phyloP scores from a whole-genome alignment of 2,329 filamentous ascomycete genomes.

The Colletotrichum limetticola region DNA sequence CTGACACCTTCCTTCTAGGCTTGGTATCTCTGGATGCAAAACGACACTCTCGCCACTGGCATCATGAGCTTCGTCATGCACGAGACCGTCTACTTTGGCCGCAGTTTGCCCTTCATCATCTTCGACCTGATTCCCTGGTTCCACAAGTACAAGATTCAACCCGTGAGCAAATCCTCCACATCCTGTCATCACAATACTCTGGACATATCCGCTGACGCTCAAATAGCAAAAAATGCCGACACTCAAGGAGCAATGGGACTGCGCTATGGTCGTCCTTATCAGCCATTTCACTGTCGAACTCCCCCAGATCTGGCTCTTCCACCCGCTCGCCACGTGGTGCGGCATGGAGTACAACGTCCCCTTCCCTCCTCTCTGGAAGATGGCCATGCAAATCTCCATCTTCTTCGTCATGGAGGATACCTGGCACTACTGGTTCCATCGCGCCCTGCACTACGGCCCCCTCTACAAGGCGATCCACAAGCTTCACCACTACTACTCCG shows the following conservation, averaged over 20 bases:
- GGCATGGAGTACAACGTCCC: constrained; percentile 90
- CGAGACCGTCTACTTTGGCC: constrained; percentile 93
- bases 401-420: constrained; percentile 97
- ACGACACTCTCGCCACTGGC: constrained; percentile 94
- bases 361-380: constrained; percentile 87
- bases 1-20: constrained; percentile 55
- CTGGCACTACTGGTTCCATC: constrained; percentile 99
- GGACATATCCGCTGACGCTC: background rate
- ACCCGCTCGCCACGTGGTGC: constrained; percentile 93
- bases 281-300: constrained; percentile 98
- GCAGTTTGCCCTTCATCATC: constrained; percentile 90
- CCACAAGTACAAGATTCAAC: constrained; percentile 94
- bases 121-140: constrained; percentile 90
- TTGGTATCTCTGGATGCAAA: constrained; percentile 98
- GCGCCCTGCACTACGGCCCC: constrained; percentile 90
- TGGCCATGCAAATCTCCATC: constrained; percentile 89
- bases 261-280: constrained; percentile 90
- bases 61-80: constrained; percentile 98
- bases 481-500: constrained; percentile 98
- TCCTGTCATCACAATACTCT: background rate
- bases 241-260: constrained; percentile 93
- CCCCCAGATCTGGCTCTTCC: constrained; percentile 99
- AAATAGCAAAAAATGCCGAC: constrained; percentile 83
- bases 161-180: constrained; percentile 61
- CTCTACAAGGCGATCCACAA: constrained; percentile 98